phyloP scores from a whole-genome alignment of 2,329 filamentous ascomycete genomes.

The Trichoderma atrobrunneum region DNA sequence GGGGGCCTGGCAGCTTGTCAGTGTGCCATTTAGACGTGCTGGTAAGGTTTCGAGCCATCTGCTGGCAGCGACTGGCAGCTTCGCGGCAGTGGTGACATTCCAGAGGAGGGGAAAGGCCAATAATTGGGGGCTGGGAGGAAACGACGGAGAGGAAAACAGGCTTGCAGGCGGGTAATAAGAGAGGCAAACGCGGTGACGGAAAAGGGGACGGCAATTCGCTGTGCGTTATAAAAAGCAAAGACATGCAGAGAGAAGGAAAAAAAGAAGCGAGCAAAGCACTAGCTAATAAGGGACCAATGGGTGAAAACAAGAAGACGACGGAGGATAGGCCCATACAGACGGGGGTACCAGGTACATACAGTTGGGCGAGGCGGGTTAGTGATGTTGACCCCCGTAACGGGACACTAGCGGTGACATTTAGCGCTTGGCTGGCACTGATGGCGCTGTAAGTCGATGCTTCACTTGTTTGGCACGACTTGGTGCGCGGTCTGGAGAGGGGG shows the following conservation, averaged over 20 bases:
- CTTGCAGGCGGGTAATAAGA: neutral
- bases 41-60: neutral
- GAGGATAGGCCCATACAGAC: neutral
- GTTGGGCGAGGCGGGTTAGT: neutral
- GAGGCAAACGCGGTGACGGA: neutral
- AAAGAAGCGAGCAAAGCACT: neutral
- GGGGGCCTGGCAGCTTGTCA: neutral
- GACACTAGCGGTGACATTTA: neutral
- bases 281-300: neutral
- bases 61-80: neutral
- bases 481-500: neutral
- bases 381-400: neutral
- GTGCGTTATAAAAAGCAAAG: neutral
- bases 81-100: constrained; percentile 1
- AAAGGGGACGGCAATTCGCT: neutral
- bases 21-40: neutral
- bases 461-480: neutral
- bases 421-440: neutral
- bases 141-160: neutral
- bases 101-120: neutral
- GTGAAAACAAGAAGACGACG: neutral
- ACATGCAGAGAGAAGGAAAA: neutral
- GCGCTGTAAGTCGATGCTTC: neutral
- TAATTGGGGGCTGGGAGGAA: neutral
- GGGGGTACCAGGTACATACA: neutral